Conservation (phyloP, 2,329 filamentous ascomycete species). For the Phialophora chinensis region DNA sequence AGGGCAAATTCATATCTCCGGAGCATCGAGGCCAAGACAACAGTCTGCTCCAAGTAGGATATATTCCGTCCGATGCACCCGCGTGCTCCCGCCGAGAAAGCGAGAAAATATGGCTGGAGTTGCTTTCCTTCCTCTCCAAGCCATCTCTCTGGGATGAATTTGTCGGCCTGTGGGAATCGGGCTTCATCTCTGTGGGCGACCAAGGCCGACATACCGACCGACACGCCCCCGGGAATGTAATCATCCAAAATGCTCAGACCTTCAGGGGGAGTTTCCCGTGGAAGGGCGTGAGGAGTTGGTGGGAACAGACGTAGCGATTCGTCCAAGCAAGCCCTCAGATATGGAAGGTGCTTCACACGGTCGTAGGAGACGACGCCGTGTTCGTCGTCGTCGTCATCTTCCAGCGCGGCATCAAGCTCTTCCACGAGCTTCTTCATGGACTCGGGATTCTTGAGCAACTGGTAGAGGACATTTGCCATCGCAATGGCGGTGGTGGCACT, state of each 20-base stretch:
- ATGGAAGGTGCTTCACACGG: constrained; percentile 58
- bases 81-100: constrained; percentile 50
- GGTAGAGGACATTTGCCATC: constrained; percentile 53
- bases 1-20: constrained; percentile 53
- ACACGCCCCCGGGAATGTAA: constrained; percentile 49
- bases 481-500: constrained; percentile 36
- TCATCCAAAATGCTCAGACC: constrained; percentile 54
- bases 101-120: constrained; percentile 35
- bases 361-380: constrained; percentile 58
- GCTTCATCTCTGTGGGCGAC: constrained; percentile 49
- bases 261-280: constrained; percentile 54
- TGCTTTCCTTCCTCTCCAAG: constrained; percentile 32
- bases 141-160: constrained; percentile 53
- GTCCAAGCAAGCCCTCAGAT: constrained; percentile 60
- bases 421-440: constrained; percentile 49
- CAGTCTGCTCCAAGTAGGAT: constrained; percentile 55
- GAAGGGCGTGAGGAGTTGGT: constrained; percentile 52
- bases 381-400: constrained; percentile 39
- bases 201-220: constrained; percentile 53
- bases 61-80: constrained; percentile 53
- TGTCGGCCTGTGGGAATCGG: constrained; percentile 48
- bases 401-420: constrained; percentile 55
- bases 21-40: constrained; percentile 52
- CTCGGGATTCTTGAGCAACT: constrained; percentile 57
- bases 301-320: constrained; percentile 57